Evolutionary conservation across 2,329 filamentous ascomycete genomes (phyloP), one percentile per base, ranked within the genome.

Genomic region (Phialophora tarda): DNA sequence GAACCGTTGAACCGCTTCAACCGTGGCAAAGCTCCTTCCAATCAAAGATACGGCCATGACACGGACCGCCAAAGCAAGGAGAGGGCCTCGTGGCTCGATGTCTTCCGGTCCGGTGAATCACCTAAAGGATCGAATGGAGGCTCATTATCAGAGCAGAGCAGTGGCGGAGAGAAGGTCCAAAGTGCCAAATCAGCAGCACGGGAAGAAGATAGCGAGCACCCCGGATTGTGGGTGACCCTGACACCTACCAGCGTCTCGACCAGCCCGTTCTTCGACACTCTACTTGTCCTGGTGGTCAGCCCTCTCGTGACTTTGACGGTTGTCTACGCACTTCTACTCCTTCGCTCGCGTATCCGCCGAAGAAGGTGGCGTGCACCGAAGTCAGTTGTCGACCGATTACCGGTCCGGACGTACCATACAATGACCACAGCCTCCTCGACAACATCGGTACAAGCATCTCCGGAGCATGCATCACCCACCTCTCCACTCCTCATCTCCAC

Each of bases 281-380:
- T 99, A 2, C 83, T 98, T n/a, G 93, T 99, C 8, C 83, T 99
- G n/a, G 93, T 99, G 34, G 89, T 98, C 62, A 97, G 93, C 74
- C 95, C 95, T 7, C 80, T 99, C 14, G 89, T 98, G 60, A 98
- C 95, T 0, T 80, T 99, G 73, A 96, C 92, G 3, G 89, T 97
- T 4, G 94, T 99, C 1, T 98, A 98, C 75, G 90, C 92, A 12
- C 84, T 98, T 11, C 84, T 98, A 4, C 86, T 98, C 48, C 82
- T 98, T 44, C 89, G 95, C 62, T 93, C 93, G 55, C 90, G 93
- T 66, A 96, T 97, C 72, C 89, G 94, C 59, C 87, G 94, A 66
- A 87, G 94, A 69, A 87, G 94, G 72, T 99, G 95, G 94, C 88
- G 95, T 73, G 95, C 95, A n/a, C 95, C 95, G 4, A 99, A 99